Percentiles rank a stretch among this genome's conserved stretches.
phyloP scores from a whole-genome alignment of 345 rosid genomes.

The Camelina laxa region DNA sequence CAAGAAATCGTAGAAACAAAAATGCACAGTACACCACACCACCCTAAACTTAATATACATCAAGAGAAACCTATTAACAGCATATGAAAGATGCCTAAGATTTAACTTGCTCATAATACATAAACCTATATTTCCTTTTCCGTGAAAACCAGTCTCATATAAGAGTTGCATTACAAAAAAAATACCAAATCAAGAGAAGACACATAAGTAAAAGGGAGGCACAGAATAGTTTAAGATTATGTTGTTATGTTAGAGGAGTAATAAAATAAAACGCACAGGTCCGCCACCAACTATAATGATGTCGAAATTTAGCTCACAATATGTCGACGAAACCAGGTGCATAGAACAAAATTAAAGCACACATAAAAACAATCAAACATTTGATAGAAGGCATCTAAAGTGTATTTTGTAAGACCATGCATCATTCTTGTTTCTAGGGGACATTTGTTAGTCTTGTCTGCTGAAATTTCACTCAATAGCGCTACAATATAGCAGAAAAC shows the following conservation, averaged over 20 bases:
- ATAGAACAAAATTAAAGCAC: background rate
- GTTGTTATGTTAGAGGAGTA: background rate
- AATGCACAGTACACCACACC: conserved; percentile 15
- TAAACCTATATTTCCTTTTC: background rate
- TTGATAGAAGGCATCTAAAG: conserved; percentile 1
- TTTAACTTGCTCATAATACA: background rate
- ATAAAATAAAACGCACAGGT: background rate
- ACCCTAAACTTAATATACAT: conserved; percentile 9
- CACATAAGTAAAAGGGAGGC: background rate
- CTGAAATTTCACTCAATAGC: background rate
- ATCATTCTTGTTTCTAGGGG: background rate
- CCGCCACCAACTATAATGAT: conserved; percentile 10
- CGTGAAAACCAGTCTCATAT: background rate
- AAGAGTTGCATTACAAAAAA: background rate
- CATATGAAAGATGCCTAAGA: conserved; percentile 7
- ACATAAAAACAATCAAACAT: conserved; percentile 10
- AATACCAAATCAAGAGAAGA: conserved; percentile 17
- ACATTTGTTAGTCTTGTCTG: background rate
- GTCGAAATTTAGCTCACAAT: background rate
- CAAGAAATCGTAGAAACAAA: background rate
- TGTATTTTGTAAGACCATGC: conserved; percentile 1
- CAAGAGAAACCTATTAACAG: conserved; percentile 6
- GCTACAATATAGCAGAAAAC: background rate
- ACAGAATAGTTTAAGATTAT: conserved; percentile 7
- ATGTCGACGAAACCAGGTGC: too few relatives aligned